phyloP scores from a whole-genome alignment of 192 early-diverging fungal genomes.

The Chytriomyces sp. region DNA sequence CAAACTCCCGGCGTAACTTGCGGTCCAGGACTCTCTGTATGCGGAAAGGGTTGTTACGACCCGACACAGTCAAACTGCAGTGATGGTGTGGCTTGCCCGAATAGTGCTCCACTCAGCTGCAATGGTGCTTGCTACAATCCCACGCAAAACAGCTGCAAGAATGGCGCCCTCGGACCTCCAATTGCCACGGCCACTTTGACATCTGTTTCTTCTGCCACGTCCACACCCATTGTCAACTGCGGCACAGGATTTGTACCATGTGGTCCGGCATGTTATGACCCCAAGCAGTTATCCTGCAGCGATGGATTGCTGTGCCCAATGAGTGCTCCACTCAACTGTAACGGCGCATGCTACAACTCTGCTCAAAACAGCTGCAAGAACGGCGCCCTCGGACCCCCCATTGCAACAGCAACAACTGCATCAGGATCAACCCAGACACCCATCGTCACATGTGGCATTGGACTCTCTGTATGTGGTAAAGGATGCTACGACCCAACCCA shows the following conservation, averaged over 20 bases:
- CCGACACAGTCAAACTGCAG: background rate
- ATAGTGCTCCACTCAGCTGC: background rate
- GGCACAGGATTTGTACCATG: too few relatives aligned
- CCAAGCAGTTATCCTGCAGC: background rate
- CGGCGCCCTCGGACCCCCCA: background rate
- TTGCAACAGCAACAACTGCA: background rate
- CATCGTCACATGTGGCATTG: background rate
- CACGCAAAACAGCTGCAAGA: too few relatives aligned
- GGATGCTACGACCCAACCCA: slow-evolving; percentile 2
- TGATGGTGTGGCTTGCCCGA: background rate
- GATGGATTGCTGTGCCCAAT: slow-evolving; percentile 1
- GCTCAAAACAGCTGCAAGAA: background rate
- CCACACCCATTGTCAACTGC: too few relatives aligned
- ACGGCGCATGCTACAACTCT: background rate
- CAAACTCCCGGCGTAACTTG: background rate
- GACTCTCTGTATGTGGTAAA: background rate
- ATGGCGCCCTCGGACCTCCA: too few relatives aligned
- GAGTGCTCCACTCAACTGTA: background rate
- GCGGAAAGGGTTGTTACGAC: background rate
- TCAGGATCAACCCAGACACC: background rate
- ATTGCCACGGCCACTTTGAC: too few relatives aligned
- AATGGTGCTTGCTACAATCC: too few relatives aligned
- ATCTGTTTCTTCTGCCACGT: too few relatives aligned
- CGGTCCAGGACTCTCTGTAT: background rate
- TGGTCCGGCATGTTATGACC: background rate